Base-by-base conservation (phyloP, 257 asterid genomes). In the Perilla frutescens region DNA sequence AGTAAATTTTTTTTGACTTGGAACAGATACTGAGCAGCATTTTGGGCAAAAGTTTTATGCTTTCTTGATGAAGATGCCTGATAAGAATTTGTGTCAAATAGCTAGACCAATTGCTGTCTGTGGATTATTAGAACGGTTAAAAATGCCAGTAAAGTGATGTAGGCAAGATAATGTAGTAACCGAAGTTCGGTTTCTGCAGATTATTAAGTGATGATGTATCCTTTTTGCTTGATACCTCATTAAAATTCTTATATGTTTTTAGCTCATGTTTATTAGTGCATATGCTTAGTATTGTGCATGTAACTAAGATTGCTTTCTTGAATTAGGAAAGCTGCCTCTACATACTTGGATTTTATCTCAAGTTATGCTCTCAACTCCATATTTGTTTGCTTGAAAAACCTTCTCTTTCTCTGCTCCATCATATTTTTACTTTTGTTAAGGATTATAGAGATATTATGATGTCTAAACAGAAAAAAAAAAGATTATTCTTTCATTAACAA, bases 281-380 rank as follows among this genome's bases (percentile, higher is more conserved):
- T 48, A n/a, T 5, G 51, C 51, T 9, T 47, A 5, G 26, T 20
- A 20, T 20, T 20, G 26, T 20, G 26, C 26, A 20, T 20, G 26
- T 20, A 20, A 20, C 26, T 20, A 8, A 31, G 39, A n/a, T 71
- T 48, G 44, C 13, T 62, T 71, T 71, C 72, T 67, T 73, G 47
- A 71, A 47, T 70, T 57, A 51, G 74, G 63, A 79, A 66, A 49
- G 70, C 62, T 75, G 75, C 75, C 9, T 56, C 49, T 55, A 64
- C 73, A 77, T 76, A 77, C 72, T 77, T 82, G 82, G 84, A 84
- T 83, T 83, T 84, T 76, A 86, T 85, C 86, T 78, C 51, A 85
- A 87, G 89, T 83, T 84, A 85, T 89, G 70, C 88, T 81, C 76
- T 20, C 55, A 32, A 12, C 36, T 47, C 20, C 32, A 53, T 76